Evolutionary conservation across 2,329 filamentous ascomycete genomes (phyloP), one percentile per base, ranked within the genome.

Genomic region (Xylaria sp.): DNA sequence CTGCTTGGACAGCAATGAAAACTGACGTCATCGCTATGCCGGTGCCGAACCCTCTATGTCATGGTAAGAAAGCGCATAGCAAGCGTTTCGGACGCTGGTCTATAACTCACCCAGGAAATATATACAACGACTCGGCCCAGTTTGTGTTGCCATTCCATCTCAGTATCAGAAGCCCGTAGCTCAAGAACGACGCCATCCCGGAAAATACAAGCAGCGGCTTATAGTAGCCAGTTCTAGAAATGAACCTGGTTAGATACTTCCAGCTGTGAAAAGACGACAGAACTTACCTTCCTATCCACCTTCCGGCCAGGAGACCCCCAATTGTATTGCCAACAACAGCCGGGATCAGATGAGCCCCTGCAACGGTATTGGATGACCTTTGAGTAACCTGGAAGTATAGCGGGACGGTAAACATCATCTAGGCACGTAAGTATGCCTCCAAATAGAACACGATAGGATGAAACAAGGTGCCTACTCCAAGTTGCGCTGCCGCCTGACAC

Each of bases 381-480:
- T 79, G 72, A 0, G 86, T 86, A 1, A 87, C 80, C 52, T 88
- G 84, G 59, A 90, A 91, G 70, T 90, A 90, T 0, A 90, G 69
- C 0, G 88, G 88, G 0, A 90, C 79, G 0, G 80, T 79, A 49
- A 85, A 86, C 81, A 89, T 85, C 65, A 86, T 75, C 71, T 78
- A 54, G 40, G 9, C 45, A 44, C 39, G 62, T 59, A 11, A 57
- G 45, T 24, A 48, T 34, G 29, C 4, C 29, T 34, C 16, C 29
- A 54, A 16, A 13, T 34, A 26, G 34, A 8, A 54, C 8, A 45
- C 16, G 8, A 42, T 13, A 21, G 4, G 2, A 58, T 56, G 17
- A 37, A 6, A 56, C 2, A 66, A 50, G 34, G 34, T 43, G 67
- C 76, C 61, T 63, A 85, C 78, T 1, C 77, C 80, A 7, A 84